These are phyloP conservation scores for Vickermania spadyakhi DNA, from an alignment of 208 protist genomes.

Conservation along the genomic window DNA sequence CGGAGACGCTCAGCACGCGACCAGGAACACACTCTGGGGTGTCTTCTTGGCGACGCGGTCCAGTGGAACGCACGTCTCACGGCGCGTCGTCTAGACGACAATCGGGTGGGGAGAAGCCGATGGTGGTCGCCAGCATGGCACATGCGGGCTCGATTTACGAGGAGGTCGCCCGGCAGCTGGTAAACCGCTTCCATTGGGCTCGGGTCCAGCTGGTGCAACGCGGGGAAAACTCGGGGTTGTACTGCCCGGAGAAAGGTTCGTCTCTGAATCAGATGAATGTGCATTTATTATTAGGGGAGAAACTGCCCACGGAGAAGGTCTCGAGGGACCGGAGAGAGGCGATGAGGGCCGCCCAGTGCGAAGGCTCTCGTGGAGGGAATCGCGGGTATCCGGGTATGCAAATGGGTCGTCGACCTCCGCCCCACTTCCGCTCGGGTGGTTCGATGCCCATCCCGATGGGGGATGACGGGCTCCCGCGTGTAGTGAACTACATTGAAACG, in stretches of 20 bases:
- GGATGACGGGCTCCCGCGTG: constrained; percentile 27
- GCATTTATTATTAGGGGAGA: constrained; percentile 63
- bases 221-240: constrained; percentile 21
- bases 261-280: constrained; percentile 26
- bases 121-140: constrained; percentile 47
- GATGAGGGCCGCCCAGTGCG: neutral
- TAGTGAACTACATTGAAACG: constrained; percentile 65
- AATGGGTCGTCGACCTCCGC: neutral
- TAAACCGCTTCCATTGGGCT: constrained; percentile 39
- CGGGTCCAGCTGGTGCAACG: constrained; percentile 16
- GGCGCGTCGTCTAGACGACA: neutral
- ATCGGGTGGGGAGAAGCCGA: constrained; percentile 1
- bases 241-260: constrained; percentile 16
- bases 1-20: neutral
- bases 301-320: constrained; percentile 44
- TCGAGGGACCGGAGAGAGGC: constrained; percentile 25
- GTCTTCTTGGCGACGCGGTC: no score
- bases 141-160: constrained; percentile 69
- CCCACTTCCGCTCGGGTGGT: neutral
- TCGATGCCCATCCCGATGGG: constrained; percentile 26
- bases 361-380: neutral
- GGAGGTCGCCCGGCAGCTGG: constrained; percentile 56
- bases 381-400: neutral
- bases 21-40: neutral
- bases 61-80: neutral